Base-by-base conservation (phyloP, 1,284 basidiomycete species). In the Rhodotorula sp. region DNA sequence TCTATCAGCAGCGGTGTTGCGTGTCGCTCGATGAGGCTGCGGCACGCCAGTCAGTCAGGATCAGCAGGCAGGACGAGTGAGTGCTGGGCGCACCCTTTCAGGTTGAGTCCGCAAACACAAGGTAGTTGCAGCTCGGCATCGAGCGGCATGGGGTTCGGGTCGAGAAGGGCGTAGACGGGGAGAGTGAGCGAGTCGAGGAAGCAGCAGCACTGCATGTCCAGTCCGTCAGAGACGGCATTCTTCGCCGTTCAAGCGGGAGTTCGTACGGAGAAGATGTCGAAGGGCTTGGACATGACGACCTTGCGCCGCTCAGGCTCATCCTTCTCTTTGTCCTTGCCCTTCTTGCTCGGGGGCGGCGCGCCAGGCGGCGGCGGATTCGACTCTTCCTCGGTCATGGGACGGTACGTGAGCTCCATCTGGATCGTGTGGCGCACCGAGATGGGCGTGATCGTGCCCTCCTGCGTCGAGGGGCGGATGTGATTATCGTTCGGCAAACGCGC, bases 121-220 rank as follows among this genome's bases (percentile, higher is more conserved):
- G 70, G 71, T 0, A 74, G 68, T 13, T 66, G 58, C 17, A 70
- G 54, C 25, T 71, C 70, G n/a, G 67, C 59, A 7, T 66, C 68
- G 34, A 71, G 62, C 7, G 65, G 74, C 25, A 60, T 58, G 12
- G 72, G 66, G 27, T 71, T 71, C 13, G 73, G 75, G 52, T 76
- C 75, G 50, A 68, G 41, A 17, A 74, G 27, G 2, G 73, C 62
- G 53, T 76, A 76, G 25, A 69, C 70, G n/a, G 75, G 75, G 34
- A 76, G 64, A 3, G 75, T 69, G 52, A 76, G 68, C 4, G 70
- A 72, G 50, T 76, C 75, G 61, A 76, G 64, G 65, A 76, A 76
- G 64, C 75, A 76, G 57, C 70, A 74, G 59, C 75, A 76, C 73
- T 73, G 61, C 23, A 16, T 16, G 34, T 3, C 23, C 7, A 34